Evolutionary conservation across 2,329 filamentous ascomycete species (phyloP), one percentile per base, ranked within the genome.

Genomic region (Dactylellina leptospora): DNA sequence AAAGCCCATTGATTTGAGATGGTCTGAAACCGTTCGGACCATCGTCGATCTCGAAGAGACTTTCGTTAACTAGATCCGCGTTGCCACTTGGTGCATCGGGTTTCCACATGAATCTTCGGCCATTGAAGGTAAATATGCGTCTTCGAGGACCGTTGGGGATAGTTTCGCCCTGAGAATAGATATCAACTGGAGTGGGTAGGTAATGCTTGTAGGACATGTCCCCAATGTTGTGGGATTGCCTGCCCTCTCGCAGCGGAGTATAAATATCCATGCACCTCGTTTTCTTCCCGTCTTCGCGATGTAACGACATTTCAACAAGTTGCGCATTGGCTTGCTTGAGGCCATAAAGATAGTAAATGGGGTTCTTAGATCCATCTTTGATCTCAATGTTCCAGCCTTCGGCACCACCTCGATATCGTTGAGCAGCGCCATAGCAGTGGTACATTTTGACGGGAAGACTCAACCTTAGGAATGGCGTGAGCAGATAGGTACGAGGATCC

Each of bases 321-420:
- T 59, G 47, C n/a, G 58, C 66, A 20, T 63, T 71, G 33, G 58
- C 58, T 23, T 71, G 66, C 36, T 71, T 71, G 18, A 71, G 53
- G 13, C 66, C 66, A 22, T 71, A 71, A 25, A 71, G 58, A 44
- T 71, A 71, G 42, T 71, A 71, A 13, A 71, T 71, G 25, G 66
- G 66, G 38, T 71, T 71, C 54, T 71, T 71, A 36, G 58, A 58
- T 8, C 66, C 59, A 45, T 71, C 66, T 59, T 71, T 71, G 40
- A 71, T 71, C 23, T 71, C 66, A 3, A 71, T 71, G 25, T 71
- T 71, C 66, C 66, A 71, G 22, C 66, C 66, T 42, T 71, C 66
- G 5, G 66, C 66, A 9, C 66, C 66, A 48, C 66, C 66, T 2
- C 66, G 66, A 20, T 71, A 71, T 8, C 58, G 25, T 58, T 71